Evolutionary conservation across 345 rosid genomes (phyloP).

Genomic region (Odontarrhena argentea): DNA sequence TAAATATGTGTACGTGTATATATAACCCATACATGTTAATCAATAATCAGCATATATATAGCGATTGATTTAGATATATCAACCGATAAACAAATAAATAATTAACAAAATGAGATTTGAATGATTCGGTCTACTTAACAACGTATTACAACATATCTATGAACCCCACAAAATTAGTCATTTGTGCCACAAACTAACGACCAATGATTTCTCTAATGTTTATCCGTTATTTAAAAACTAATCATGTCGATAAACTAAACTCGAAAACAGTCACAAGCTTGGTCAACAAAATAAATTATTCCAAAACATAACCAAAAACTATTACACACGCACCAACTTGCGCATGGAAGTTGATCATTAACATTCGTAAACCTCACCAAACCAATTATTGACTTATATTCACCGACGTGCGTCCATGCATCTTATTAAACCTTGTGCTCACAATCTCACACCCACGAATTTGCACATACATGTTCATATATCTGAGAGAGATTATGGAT

Average conservation of each 20-base stretch:
- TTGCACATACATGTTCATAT: not conserved
- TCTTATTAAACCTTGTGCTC: slow-evolving; percentile 14
- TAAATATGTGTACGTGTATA: not conserved
- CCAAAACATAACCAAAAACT: not conserved
- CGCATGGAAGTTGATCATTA: slow-evolving; percentile 12
- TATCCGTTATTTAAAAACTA: slow-evolving; percentile 5
- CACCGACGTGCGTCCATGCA: slow-evolving; percentile 51
- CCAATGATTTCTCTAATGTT: slow-evolving; percentile 8
- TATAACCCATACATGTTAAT: slow-evolving; percentile 5
- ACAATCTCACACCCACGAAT: slow-evolving; percentile 20
- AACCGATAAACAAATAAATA: slow-evolving; percentile 12
- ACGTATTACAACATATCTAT: not conserved
- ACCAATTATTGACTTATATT: slow-evolving; percentile 36
- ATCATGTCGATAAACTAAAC: not conserved
- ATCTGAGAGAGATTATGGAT: slow-evolving; percentile 10
- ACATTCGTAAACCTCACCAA: slow-evolving; percentile 19
- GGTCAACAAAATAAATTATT: not conserved
- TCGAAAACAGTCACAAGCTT: slow-evolving; percentile 19
- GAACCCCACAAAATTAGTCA: slow-evolving; percentile 10
- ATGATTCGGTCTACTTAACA: slow-evolving; percentile 15
- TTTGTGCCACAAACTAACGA: slow-evolving; percentile 3
- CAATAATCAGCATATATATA: not conserved
- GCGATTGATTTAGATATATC: slow-evolving; percentile 16
- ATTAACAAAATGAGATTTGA: not conserved
- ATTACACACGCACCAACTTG: slow-evolving; percentile 24